These are phyloP conservation scores for Trametes hirsuta DNA, from an alignment of 1,284 basidiomycete species.

Conservation along the genomic window DNA sequence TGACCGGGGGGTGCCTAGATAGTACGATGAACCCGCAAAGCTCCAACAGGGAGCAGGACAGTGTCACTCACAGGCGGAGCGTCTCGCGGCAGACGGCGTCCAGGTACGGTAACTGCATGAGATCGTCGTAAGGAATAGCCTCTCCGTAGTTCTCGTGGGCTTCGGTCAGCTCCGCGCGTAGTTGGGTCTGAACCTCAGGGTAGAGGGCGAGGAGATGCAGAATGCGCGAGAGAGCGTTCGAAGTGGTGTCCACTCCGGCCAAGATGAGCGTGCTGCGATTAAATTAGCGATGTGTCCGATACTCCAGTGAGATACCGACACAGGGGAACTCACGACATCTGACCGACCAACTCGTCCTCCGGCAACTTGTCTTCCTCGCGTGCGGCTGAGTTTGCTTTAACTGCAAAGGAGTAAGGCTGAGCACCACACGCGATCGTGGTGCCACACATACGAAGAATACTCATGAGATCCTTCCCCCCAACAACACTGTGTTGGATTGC, in stretches of 20 bases:
- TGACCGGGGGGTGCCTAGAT: background rate
- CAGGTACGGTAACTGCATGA: constrained; percentile 11
- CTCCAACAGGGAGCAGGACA: background rate
- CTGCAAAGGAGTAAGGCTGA: background rate
- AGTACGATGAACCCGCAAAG: too few relatives aligned
- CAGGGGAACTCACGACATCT: constrained; percentile 32
- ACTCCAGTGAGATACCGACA: too few relatives aligned
- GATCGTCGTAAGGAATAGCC: constrained; percentile 3
- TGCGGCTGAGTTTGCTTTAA: constrained; percentile 27
- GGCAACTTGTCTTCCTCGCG: constrained; percentile 6
- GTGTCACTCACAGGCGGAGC: background rate
- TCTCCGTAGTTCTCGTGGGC: background rate
- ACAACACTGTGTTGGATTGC: constrained; percentile 19
- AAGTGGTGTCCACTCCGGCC: constrained; percentile 9
- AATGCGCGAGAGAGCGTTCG: constrained; percentile 1
- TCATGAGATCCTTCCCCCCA: constrained; percentile 24
- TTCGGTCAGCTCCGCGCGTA: background rate
- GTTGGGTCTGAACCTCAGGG: background rate
- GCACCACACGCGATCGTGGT: too few relatives aligned
- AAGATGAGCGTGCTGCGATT: background rate
- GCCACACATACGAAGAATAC: constrained; percentile 16
- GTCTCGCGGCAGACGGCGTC: constrained; percentile 7
- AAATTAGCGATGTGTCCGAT: background rate
- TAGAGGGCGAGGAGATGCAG: background rate
- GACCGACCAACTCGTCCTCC: constrained; percentile 32